Percentiles rank a stretch among this genome's conserved stretches.
Conservation (phyloP, 768 basidiomycete genomes). For the Suillus cothurnatus region DNA sequence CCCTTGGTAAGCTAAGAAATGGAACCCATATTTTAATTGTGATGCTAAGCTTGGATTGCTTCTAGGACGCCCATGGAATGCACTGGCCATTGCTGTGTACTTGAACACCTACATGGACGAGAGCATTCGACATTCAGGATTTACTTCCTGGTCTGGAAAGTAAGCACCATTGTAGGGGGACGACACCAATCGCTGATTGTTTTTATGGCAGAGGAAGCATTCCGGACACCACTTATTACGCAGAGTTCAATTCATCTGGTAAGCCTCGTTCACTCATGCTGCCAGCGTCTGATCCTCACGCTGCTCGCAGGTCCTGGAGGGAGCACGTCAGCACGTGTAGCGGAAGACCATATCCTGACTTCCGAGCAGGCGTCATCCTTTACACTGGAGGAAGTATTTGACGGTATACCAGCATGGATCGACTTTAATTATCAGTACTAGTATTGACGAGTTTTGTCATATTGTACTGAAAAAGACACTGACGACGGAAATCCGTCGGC, state of each 20-base stretch:
- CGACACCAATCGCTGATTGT: background rate
- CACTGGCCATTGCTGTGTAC: conserved; percentile 55
- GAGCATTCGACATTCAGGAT: conserved; percentile 52
- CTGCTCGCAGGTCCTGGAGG: conserved; percentile 49
- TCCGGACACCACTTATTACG: conserved; percentile 58
- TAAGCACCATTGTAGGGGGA: background rate
- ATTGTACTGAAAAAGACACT: background rate
- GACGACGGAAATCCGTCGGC: background rate
- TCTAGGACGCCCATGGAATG: conserved; percentile 61
- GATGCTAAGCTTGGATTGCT: background rate
- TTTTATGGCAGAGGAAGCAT: conserved; percentile 44
- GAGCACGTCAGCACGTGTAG: conserved; percentile 44
- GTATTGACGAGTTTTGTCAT: conserved; percentile 25
- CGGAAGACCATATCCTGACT: conserved; percentile 50
- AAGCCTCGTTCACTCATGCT: conserved; percentile 7
- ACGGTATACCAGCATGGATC: conserved; percentile 54
- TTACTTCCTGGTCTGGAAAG: conserved; percentile 46
- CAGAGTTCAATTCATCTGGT: conserved; percentile 57
- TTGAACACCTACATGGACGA: conserved; percentile 60
- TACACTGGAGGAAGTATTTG: conserved; percentile 53
- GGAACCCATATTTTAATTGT: background rate
- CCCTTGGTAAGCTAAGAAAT: conserved; percentile 42
- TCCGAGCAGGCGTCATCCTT: conserved; percentile 26
- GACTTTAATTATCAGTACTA: conserved; percentile 45
- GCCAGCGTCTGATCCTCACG: background rate